A percentile compares a stretch with the other conserved stretches of the same genome.
These are phyloP conservation scores for Candida hispaniensis DNA, from an alignment of 805 yeast genomes.

Conservation along the genomic window DNA sequence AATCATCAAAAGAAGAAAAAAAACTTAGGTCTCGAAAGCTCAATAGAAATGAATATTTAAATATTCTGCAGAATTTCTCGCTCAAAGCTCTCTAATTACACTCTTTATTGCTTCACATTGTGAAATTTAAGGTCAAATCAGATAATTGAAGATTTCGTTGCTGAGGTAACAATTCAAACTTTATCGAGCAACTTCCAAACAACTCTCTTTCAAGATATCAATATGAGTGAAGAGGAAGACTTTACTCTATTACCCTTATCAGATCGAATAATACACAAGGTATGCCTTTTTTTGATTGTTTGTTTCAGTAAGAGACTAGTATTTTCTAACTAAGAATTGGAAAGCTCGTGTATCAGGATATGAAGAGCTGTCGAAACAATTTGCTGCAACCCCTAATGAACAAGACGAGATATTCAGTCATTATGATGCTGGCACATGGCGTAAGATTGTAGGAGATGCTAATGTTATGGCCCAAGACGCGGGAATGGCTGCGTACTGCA, in stretches of 20 bases:
- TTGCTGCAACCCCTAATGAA: slow-evolving; percentile 44
- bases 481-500: slow-evolving; percentile 48
- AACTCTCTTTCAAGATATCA: neutral
- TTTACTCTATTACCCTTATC: slow-evolving; percentile 51
- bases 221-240: slow-evolving; percentile 45
- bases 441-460: slow-evolving; percentile 55
- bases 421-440: slow-evolving; percentile 47
- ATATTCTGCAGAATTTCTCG: too few species aligned
- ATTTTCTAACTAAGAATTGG: slow-evolving; percentile 41
- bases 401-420: slow-evolving; percentile 45
- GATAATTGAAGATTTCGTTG: too few species aligned
- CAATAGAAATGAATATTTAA: too few species aligned
- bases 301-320: neutral
- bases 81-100: too few species aligned
- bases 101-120: too few species aligned
- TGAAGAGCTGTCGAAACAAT: slow-evolving; percentile 46
- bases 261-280: slow-evolving; percentile 56
- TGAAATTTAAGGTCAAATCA: too few species aligned
- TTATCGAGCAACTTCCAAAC: too few species aligned
- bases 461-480: slow-evolving; percentile 90
- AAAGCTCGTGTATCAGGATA: slow-evolving; percentile 77
- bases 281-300: slow-evolving; percentile 23
- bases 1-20: too few species aligned
- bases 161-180: too few species aligned
- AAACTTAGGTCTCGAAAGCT: too few species aligned